These are phyloP conservation scores for Malus sieversii DNA, from an alignment of 306 rosid genomes.

Conservation along the genomic window DNA sequence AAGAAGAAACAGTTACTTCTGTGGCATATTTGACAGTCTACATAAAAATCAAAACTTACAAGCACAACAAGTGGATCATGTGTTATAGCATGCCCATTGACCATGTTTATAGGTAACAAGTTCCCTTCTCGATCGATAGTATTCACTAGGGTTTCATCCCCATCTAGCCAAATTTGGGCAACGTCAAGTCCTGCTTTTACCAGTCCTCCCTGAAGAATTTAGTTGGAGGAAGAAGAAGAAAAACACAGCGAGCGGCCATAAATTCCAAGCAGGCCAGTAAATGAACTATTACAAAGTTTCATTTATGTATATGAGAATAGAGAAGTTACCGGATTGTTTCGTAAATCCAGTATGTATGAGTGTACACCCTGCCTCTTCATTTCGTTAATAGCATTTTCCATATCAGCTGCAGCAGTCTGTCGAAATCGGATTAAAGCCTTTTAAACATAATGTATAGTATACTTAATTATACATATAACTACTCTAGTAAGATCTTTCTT, in stretches of 20 bases:
- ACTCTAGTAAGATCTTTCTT: not conserved
- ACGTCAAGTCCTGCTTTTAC: slow-evolving; percentile 90
- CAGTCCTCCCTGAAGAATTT: slow-evolving; percentile 71
- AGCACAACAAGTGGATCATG: slow-evolving; percentile 92
- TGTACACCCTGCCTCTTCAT: slow-evolving; percentile 82
- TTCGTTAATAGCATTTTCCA: slow-evolving; percentile 69
- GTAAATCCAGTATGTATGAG: slow-evolving; percentile 85
- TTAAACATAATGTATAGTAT: not conserved
- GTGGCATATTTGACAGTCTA: not conserved
- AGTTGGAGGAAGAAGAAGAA: not conserved
- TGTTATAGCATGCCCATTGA: slow-evolving; percentile 84
- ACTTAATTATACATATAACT: too few relatives aligned
- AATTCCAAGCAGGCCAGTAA: not conserved
- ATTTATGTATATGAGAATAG: not conserved
- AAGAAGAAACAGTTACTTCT: not conserved
- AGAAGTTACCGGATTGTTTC: slow-evolving; percentile 79
- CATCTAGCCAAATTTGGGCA: slow-evolving; percentile 95
- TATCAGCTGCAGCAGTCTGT: slow-evolving; percentile 86
- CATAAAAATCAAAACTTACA: slow-evolving; percentile 35
- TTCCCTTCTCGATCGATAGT: slow-evolving; percentile 80
- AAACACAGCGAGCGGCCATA: not conserved
- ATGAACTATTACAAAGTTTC: not conserved
- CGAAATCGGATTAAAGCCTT: slow-evolving; percentile 8
- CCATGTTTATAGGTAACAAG: slow-evolving; percentile 70
- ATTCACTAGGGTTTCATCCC: slow-evolving; percentile 90